A percentile compares a stretch with the other conserved stretches of the same genome.
Conservation (phyloP, 805 yeast genomes). For the Tetrapisispora iriomotensis region DNA sequence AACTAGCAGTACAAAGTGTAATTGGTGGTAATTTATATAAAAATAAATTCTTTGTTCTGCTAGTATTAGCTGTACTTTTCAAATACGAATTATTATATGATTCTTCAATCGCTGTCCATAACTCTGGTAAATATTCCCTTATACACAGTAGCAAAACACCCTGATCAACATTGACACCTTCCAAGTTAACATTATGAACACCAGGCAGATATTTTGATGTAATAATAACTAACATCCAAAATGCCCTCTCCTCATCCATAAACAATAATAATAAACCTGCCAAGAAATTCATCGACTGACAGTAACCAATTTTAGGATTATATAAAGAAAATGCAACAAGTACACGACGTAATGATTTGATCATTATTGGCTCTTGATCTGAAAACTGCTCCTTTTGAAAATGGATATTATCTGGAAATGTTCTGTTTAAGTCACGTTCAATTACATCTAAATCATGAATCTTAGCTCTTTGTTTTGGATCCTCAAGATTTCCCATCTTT, state of each 20-base stretch:
- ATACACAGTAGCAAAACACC: constrained; percentile 86
- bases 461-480: constrained; percentile 6
- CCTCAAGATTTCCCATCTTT: constrained; percentile 47
- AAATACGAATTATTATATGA: constrained; percentile 5
- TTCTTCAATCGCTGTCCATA: constrained; percentile 51
- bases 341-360: constrained; percentile 68
- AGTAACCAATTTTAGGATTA: constrained; percentile 87
- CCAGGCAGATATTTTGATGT: constrained; percentile 83
- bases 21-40: constrained; percentile 77
- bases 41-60: constrained; percentile 33
- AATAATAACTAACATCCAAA: constrained; percentile 92
- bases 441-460: constrained; percentile 71
- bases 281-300: constrained; percentile 88
- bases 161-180: constrained; percentile 92
- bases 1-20: constrained; percentile 86
- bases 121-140: constrained; percentile 70
- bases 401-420: constrained; percentile 87
- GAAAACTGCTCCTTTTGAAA: constrained; percentile 41
- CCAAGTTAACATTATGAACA: constrained; percentile 78
- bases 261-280: constrained; percentile 80
- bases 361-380: constrained; percentile 49
- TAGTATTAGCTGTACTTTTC: background rate
- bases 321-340: constrained; percentile 74
- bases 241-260: constrained; percentile 81
- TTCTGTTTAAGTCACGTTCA: constrained; percentile 86